These are phyloP conservation scores for Pythium phragmitis DNA, from an alignment of 352 stramenopile genomes.

Conservation along the genomic window DNA sequence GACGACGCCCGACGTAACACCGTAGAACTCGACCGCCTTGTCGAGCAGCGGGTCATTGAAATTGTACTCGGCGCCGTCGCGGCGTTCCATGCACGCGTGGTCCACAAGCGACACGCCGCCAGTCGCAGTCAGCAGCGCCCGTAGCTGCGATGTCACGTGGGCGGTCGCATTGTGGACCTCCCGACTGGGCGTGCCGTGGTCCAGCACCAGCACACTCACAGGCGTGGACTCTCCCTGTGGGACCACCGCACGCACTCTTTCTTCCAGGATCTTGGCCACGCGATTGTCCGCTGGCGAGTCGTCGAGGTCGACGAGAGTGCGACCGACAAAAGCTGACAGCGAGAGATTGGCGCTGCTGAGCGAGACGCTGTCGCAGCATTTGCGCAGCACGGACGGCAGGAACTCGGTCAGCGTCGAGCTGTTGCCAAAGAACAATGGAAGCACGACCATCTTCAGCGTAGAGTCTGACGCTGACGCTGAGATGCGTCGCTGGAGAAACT, in stretches of 20 bases:
- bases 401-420: conserved; percentile 79
- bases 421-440: conserved; percentile 84
- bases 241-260: conserved; percentile 47
- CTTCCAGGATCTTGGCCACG: conserved; percentile 59
- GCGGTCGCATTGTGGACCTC: conserved; percentile 70
- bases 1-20: conserved; percentile 55
- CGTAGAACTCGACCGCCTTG: conserved; percentile 62
- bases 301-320: conserved; percentile 56
- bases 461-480: not conserved
- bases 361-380: conserved; percentile 33
- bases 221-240: conserved; percentile 21
- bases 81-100: conserved; percentile 78
- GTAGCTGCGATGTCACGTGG: conserved; percentile 56
- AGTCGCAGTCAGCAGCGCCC: conserved; percentile 29
- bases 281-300: conserved; percentile 46
- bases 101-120: conserved; percentile 41
- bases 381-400: conserved; percentile 52
- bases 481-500: conserved; percentile 37
- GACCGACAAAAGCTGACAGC: conserved; percentile 38
- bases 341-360: not conserved
- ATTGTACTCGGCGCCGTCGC: conserved; percentile 64
- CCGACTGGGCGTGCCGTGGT: conserved; percentile 69
- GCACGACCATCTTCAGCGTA: conserved; percentile 40
- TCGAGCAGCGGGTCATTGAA: conserved; percentile 83
- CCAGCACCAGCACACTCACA: conserved; percentile 67